Percentiles rank a stretch among this genome's conserved stretches.
Evolutionary conservation across 78 protist genomes (phyloP).

Genomic region (Paratrimastix pyriformis): DNA sequence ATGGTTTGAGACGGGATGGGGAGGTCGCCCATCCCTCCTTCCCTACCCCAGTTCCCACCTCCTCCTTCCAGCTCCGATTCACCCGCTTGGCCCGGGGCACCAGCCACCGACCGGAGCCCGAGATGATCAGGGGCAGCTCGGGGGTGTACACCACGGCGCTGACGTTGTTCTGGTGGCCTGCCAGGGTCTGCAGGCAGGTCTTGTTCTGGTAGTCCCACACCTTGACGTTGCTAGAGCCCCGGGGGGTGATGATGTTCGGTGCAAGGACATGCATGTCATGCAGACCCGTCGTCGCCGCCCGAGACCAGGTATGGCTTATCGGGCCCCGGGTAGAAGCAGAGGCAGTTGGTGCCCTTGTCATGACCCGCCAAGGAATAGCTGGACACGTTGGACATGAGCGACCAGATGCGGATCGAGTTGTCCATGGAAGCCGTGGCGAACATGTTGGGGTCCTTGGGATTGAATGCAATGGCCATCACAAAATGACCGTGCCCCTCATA

Average conservation of each 20-base stretch:
- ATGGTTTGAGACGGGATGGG: no score
- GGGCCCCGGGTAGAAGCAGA: constrained; percentile 66
- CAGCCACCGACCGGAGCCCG: constrained; percentile 54
- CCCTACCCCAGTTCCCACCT: no score
- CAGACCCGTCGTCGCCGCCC: constrained; percentile 86
- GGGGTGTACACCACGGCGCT: constrained; percentile 84
- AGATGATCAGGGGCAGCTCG: constrained; percentile 84
- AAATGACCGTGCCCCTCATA: constrained; percentile 95
- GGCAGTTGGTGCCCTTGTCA: constrained; percentile 90
- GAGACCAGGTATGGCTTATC: constrained; percentile 93
- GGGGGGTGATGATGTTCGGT: neutral
- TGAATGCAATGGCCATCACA: constrained; percentile 88
- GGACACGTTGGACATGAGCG: constrained; percentile 56
- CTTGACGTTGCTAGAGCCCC: constrained; percentile 39
- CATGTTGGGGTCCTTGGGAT: constrained; percentile 92
- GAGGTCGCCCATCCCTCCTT: no score
- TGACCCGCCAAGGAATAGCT: constrained; percentile 96
- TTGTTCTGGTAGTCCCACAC: constrained; percentile 95
- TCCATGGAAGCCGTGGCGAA: constrained; percentile 97
- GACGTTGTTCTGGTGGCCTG: constrained; percentile 77
- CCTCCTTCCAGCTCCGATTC: no score
- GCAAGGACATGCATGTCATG: neutral
- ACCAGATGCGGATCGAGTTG: constrained; percentile 65
- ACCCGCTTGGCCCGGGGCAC: no score
- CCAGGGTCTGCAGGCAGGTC: constrained; percentile 83